Evolutionary conservation across 257 asterid genomes (phyloP), one percentile per base, ranked within the genome.

Genomic region (Solanum pennellii): DNA sequence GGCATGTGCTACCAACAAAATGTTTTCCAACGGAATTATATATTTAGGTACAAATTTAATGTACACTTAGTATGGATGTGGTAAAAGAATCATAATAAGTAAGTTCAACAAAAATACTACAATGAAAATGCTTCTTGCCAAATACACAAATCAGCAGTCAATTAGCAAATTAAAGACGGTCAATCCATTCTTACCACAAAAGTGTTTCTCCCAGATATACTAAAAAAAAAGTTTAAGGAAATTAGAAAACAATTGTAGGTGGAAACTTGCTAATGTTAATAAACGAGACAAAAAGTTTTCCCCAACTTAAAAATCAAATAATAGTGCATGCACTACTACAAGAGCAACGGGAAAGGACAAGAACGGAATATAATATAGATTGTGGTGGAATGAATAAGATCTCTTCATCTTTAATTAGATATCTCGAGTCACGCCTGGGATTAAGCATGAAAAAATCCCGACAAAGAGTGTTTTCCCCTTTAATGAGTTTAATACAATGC

Each of bases 381-480:
- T 42, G n/a, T 18, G 9, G 4, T 60, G 72, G 8, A 5, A 25
- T 66, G 73, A 25, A 66, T 66, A 66, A 66, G 37, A 66, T 66
- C 2, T 66, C 1, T 25, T 6, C n/a, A 8, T 33, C n/a, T 71
- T 25, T 71, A 31, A 31, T 20, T 31, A 68, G 11, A 68, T 11
- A 18, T 7, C 9, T 66, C 35, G 5, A n/a, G 8, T 62, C 0
- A 1, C 0, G 66, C 12, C 12, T 12, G 9, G 5, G 6, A 21
- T 0, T 59, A 2, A 21, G 0, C 14, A n/a, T 62, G 33, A 62
- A n/a, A 62, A n/a, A 10, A 1, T 62, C 71, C 8, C 0, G 3
- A n/a, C n/a, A 62, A 20, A 20, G n/a, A 56, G 65, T 18, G 5
- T 56, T 1, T 56, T 20, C 0, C 0, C 12, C 12, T 20, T 56